A percentile compares a stretch with the other conserved stretches of the same genome.
Conservation (phyloP, 2,329 filamentous ascomycete species). For the Fonsecaea monophora region DNA sequence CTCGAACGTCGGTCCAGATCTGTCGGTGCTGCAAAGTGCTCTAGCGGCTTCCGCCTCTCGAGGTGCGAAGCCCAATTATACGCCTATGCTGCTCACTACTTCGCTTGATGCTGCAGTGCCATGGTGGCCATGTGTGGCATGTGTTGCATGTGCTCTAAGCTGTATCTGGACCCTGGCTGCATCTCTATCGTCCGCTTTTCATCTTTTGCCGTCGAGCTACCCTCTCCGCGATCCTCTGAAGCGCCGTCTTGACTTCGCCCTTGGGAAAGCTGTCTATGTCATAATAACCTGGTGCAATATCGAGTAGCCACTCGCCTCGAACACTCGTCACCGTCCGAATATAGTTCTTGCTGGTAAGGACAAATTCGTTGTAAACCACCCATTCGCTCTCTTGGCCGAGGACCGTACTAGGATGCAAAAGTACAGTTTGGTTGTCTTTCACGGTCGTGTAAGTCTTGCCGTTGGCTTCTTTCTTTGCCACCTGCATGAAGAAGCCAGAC, state of each 20-base stretch:
- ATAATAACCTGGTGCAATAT: constrained; percentile 93
- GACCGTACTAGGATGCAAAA: constrained; percentile 92
- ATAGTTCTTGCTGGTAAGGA: constrained; percentile 97
- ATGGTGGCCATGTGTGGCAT: constrained; percentile 9
- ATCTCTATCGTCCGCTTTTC: constrained; percentile 34
- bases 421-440: constrained; percentile 93
- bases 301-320: constrained; percentile 91
- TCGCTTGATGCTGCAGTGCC: constrained; percentile 12
- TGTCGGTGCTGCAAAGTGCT: not conserved
- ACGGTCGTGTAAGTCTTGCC: constrained; percentile 94
- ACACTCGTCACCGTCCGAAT: constrained; percentile 92
- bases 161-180: not conserved
- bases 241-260: constrained; percentile 78
- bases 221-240: constrained; percentile 62
- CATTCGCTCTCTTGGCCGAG: constrained; percentile 88
- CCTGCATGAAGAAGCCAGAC: constrained; percentile 98
- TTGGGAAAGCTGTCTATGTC: constrained; percentile 81
- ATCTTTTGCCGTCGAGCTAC: constrained; percentile 62
- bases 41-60: not conserved
- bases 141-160: constrained; percentile 14
- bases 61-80: not conserved
- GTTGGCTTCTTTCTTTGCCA: constrained; percentile 87
- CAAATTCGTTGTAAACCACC: constrained; percentile 98
- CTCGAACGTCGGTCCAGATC: constrained; percentile 10
- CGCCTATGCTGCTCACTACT: constrained; percentile 1